A percentile compares a stretch with the other conserved stretches of the same genome.
Conservation (phyloP, 306 rosid species). For the Herpetospermum pedunculosum region DNA sequence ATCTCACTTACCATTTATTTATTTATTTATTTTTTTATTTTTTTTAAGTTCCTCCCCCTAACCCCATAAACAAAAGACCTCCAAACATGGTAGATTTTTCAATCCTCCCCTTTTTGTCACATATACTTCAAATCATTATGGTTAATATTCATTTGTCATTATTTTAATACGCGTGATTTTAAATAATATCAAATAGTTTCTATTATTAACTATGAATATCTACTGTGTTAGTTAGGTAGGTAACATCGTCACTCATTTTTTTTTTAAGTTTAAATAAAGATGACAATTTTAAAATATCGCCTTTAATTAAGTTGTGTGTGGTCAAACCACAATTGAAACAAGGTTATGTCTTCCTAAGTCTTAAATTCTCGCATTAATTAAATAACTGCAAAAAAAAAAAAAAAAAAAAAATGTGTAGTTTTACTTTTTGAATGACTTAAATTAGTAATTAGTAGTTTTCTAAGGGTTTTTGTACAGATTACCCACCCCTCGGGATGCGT, state of each 20-base stretch:
- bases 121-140: not conserved
- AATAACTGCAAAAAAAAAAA: too few species aligned
- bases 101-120: not conserved
- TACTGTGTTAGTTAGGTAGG: not conserved
- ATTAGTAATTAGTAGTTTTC: too few species aligned
- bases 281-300: too few species aligned
- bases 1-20: not conserved
- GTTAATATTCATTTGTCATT: not conserved
- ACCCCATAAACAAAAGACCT: not conserved
- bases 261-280: not conserved
- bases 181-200: not conserved
- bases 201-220: not conserved
- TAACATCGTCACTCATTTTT: not conserved
- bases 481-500: too few species aligned
- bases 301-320: not conserved
- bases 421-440: too few species aligned
- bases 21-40: not conserved
- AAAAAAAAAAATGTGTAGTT: too few species aligned
- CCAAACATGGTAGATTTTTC: not conserved
- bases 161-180: not conserved
- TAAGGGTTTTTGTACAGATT: too few species aligned
- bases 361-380: too few species aligned
- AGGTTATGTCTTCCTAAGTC: too few species aligned
- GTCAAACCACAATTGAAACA: too few species aligned
- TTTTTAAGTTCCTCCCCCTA: not conserved